Conservation (phyloP, 257 asterid species). For the Solanum chiquidenum region DNA sequence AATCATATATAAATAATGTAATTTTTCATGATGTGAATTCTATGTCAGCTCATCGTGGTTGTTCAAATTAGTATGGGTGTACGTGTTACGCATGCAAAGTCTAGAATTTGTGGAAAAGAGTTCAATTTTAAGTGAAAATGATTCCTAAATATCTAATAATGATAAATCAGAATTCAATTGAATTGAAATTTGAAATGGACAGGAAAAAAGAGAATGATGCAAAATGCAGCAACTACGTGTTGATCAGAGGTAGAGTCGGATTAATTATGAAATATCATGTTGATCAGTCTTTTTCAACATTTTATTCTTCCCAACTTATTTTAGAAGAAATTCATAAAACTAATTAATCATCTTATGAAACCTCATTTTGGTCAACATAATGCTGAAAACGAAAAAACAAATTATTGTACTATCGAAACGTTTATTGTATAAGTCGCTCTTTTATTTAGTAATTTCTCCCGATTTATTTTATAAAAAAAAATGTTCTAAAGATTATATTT, state of each 20-base stretch:
- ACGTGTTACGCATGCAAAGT: neutral
- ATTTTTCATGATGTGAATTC: no score
- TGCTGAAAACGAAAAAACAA: neutral
- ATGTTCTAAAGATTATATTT: no score
- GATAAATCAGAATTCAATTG: neutral
- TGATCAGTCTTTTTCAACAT: neutral
- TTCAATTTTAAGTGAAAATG: neutral
- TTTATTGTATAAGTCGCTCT: neutral
- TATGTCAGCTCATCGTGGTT: neutral
- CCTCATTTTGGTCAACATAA: neutral
- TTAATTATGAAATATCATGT: neutral
- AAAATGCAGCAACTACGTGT: neutral
- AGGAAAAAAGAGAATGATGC: neutral
- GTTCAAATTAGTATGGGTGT: neutral
- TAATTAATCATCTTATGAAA: neutral
- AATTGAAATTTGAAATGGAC: neutral
- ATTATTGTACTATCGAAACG: neutral
- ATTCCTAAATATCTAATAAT: neutral
- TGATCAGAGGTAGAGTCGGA: neutral
- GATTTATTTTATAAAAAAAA: no score
- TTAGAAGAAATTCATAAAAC: neutral
- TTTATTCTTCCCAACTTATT: neutral
- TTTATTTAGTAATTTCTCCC: neutral
- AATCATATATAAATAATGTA: no score
- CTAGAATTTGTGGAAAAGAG: neutral